These are phyloP conservation scores for Geoglossum cookeanum DNA, from an alignment of 2,329 filamentous ascomycete species.

Conservation along the genomic window DNA sequence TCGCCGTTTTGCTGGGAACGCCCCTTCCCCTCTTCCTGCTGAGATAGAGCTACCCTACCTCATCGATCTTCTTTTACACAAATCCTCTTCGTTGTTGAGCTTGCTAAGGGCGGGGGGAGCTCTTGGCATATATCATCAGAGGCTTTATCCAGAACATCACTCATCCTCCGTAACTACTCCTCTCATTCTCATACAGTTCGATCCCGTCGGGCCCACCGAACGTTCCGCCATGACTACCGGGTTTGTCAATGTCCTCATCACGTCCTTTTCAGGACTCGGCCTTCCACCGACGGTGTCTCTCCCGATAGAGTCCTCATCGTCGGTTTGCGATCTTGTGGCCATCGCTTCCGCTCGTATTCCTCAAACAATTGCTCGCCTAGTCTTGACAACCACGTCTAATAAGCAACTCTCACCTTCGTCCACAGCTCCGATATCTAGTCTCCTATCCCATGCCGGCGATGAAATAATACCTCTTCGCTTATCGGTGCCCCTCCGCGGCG, in stretches of 20 bases:
- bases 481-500: constrained; percentile 61
- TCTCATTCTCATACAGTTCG: no score
- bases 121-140: no score
- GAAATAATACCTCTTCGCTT: constrained; percentile 70
- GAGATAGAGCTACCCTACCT: no score
- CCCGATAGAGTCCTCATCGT: constrained; percentile 45
- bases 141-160: no score
- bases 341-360: constrained; percentile 38
- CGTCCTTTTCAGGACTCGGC: constrained; percentile 65
- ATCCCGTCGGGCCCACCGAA: no score
- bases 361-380: constrained; percentile 37
- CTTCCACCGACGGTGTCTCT: constrained; percentile 68
- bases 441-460: constrained; percentile 38
- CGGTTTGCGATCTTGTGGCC: constrained; percentile 50
- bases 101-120: no score
- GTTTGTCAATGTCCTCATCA: constrained; percentile 63
- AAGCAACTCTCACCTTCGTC: constrained; percentile 42
- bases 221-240: constrained; percentile 8
- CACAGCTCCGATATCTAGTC: constrained; percentile 35
- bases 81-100: no score
- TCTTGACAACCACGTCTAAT: constrained; percentile 68
- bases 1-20: no score
- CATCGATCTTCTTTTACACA: no score
- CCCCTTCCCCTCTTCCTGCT: no score
- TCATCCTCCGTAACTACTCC: no score